Percentiles rank a stretch among this genome's conserved stretches.
Conservation (phyloP, 169 alveolate genomes). For the Plasmodium yoelii region DNA sequence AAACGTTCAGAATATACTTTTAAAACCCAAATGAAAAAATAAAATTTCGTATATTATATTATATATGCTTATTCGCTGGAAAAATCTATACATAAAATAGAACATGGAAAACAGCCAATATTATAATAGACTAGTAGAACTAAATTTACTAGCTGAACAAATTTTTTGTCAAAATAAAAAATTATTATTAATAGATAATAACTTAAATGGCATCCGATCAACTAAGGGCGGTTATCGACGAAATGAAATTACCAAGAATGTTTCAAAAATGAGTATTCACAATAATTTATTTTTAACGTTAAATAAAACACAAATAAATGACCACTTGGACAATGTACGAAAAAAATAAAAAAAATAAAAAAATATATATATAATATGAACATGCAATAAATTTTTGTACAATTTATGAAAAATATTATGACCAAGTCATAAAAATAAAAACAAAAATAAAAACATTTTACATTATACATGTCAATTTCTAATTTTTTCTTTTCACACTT, state of each 20-base stretch:
- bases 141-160: slow-evolving; percentile 50
- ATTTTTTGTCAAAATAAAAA: slow-evolving; percentile 57
- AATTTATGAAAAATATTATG: neutral
- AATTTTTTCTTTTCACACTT: neutral
- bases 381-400: neutral
- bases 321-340: slow-evolving; percentile 47
- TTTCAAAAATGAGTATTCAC: slow-evolving; percentile 22
- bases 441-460: neutral
- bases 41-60: too few species aligned
- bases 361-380: neutral
- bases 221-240: slow-evolving; percentile 63
- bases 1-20: too few species aligned
- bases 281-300: slow-evolving; percentile 43
- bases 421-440: neutral
- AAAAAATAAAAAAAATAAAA: slow-evolving; percentile 20
- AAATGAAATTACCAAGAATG: slow-evolving; percentile 40
- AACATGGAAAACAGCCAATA: slow-evolving; percentile 64
- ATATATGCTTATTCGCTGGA: too few species aligned
- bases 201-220: slow-evolving; percentile 44
- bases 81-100: neutral
- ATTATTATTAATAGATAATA: slow-evolving; percentile 48
- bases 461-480: neutral
- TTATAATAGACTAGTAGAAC: slow-evolving; percentile 49
- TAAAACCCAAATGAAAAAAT: too few species aligned
- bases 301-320: slow-evolving; percentile 32